Evolutionary conservation across 768 basidiomycete genomes (phyloP).

Genomic region (Suillus spraguei): DNA sequence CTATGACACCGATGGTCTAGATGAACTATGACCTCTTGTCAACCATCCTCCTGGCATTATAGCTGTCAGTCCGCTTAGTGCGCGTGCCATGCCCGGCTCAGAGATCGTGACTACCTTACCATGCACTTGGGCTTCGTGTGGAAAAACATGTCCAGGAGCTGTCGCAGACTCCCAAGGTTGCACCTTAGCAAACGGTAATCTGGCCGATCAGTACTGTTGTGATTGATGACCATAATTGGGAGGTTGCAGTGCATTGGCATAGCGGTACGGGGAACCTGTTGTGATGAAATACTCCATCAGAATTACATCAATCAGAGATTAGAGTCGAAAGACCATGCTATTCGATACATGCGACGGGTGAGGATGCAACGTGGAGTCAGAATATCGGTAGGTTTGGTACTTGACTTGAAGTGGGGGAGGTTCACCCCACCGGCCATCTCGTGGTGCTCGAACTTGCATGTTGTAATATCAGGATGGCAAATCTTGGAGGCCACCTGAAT

Average conservation of each 20-base stretch:
- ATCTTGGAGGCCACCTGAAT: background rate
- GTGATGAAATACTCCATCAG: background rate
- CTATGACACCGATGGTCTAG: background rate
- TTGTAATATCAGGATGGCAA: background rate
- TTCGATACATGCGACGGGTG: constrained; percentile 30
- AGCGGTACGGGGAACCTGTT: too few relatives aligned
- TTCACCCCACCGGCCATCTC: background rate
- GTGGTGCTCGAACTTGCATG: background rate
- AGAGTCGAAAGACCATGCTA: constrained; percentile 4
- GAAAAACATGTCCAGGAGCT: constrained; percentile 4
- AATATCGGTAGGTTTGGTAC: constrained; percentile 18
- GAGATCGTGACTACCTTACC: background rate
- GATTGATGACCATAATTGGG: background rate
- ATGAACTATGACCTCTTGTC: background rate
- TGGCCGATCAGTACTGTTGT: constrained; percentile 5
- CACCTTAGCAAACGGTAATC: background rate
- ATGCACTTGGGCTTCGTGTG: constrained; percentile 15
- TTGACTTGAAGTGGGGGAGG: background rate
- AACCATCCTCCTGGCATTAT: background rate
- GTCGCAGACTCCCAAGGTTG: background rate
- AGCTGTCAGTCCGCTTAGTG: background rate
- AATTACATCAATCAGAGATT: background rate
- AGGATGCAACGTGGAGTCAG: constrained; percentile 30
- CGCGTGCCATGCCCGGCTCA: background rate
- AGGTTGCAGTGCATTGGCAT: background rate